Conservation (phyloP, 1,284 basidiomycete species). For the Pseudozyma thailandica region DNA sequence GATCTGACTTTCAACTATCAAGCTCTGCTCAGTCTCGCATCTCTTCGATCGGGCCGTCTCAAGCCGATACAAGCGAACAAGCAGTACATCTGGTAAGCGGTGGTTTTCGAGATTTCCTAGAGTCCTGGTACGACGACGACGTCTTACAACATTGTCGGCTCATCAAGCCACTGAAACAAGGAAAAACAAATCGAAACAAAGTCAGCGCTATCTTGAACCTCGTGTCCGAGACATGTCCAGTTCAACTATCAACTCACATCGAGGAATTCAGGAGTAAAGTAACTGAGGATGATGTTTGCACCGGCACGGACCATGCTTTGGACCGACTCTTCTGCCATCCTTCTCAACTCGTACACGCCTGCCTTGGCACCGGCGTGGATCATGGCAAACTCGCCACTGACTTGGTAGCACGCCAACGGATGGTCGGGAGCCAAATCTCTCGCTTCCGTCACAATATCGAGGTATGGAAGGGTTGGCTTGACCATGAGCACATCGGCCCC, state of each 20-base stretch:
- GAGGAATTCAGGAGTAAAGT: conserved; percentile 91
- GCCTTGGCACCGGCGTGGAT: conserved; percentile 90
- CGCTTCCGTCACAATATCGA: conserved; percentile 93
- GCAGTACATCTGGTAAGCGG: too few species aligned
- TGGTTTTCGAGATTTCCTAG: too few species aligned
- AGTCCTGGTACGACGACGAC: too few species aligned
- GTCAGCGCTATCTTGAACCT: not conserved
- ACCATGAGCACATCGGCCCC: conserved; percentile 99
- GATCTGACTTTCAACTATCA: too few species aligned
- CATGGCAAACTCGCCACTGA: conserved; percentile 91
- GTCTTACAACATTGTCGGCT: conserved; percentile 28
- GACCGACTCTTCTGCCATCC: conserved; percentile 92
- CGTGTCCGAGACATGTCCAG: not conserved
- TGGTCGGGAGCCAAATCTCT: conserved; percentile 83
- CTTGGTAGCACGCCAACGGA: conserved; percentile 86
- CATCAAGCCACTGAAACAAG: conserved; percentile 37
- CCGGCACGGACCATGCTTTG: conserved; percentile 92
- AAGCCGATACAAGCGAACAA: too few species aligned
- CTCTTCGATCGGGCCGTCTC: too few species aligned
- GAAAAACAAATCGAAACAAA: not conserved
- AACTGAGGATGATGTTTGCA: conserved; percentile 87
- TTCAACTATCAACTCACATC: conserved; percentile 38
- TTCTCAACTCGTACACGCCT: conserved; percentile 88
- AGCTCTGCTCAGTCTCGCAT: too few species aligned
- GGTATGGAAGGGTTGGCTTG: conserved; percentile 93